Percentiles rank a stretch among this genome's conserved stretches.
These are phyloP conservation scores for Lachnellula cervina DNA, from an alignment of 2,329 filamentous ascomycete species.

Conservation along the genomic window DNA sequence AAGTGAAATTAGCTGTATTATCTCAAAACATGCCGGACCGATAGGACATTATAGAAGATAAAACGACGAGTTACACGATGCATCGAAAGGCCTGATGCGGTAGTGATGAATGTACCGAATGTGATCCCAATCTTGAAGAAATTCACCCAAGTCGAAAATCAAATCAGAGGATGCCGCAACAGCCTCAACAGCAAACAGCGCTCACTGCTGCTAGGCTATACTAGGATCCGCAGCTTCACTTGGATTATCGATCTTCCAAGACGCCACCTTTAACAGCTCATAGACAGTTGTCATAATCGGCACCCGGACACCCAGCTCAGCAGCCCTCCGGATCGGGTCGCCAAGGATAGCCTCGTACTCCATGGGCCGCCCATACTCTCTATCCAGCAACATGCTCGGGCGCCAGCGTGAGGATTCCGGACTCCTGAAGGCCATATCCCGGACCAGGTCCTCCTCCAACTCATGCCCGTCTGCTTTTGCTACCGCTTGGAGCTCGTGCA, in stretches of 20 bases:
- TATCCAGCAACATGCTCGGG: constrained; percentile 46
- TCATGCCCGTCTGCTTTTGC: constrained; percentile 20
- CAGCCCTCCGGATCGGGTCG: constrained; percentile 45
- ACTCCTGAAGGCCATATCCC: constrained; percentile 10
- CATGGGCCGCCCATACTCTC: constrained; percentile 45
- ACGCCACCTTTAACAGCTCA: constrained; percentile 46
- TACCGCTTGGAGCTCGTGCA: constrained; percentile 24
- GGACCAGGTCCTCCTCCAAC: constrained; percentile 17
- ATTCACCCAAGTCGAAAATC: no score
- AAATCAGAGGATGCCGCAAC: no score
- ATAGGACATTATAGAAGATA: no score
- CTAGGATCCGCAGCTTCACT: neutral
- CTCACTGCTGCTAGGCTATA: neutral
- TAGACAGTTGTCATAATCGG: constrained; percentile 47
- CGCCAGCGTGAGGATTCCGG: constrained; percentile 9
- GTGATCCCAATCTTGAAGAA: no score
- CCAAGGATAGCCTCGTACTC: constrained; percentile 51
- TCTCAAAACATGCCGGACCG: no score
- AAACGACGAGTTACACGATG: no score
- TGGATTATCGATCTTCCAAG: constrained; percentile 32
- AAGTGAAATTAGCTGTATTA: constrained; percentile 25
- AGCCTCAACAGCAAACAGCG: no score
- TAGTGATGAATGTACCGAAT: neutral
- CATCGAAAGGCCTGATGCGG: neutral
- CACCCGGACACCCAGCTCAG: constrained; percentile 44